Evolutionary conservation across 2,329 filamentous ascomycete species (phyloP).

Genomic region (Ilyonectria destructans): DNA sequence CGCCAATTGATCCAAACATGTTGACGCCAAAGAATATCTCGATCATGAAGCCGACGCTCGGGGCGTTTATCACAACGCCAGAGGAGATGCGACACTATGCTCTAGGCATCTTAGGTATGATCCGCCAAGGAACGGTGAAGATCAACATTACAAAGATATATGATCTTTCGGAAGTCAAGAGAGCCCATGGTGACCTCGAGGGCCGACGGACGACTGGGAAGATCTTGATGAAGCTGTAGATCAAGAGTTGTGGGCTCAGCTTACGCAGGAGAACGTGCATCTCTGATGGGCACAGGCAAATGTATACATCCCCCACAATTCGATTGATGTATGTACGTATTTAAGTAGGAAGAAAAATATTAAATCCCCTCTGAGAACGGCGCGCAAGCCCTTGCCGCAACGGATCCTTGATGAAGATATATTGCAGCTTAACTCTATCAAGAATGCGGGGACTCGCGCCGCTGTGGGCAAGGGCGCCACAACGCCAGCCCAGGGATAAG

Average conservation of each 20-base stretch:
- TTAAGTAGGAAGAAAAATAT: too few relatives aligned
- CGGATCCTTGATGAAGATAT: too few relatives aligned
- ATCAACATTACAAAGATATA: neutral
- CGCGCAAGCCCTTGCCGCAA: too few relatives aligned
- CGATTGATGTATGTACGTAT: too few relatives aligned
- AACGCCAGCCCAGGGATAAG: neutral
- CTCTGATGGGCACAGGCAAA: too few relatives aligned
- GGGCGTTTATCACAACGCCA: neutral
- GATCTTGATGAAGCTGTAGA: neutral
- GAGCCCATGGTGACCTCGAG: neutral
- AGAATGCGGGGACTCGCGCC: neutral
- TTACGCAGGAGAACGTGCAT: too few relatives aligned
- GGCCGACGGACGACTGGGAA: neutral
- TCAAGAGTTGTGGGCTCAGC: neutral
- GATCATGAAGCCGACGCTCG: neutral
- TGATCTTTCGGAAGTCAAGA: neutral
- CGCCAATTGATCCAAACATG: neutral
- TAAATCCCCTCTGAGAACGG: too few relatives aligned
- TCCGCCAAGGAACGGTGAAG: neutral
- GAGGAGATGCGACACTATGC: neutral
- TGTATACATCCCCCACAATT: too few relatives aligned
- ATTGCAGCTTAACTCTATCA: neutral
- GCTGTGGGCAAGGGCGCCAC: slow-evolving; percentile 16
- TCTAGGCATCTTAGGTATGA: neutral
- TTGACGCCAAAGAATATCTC: neutral